Conservation (phyloP, 2,329 filamentous ascomycete species). For the Colletotrichum eleusines region DNA sequence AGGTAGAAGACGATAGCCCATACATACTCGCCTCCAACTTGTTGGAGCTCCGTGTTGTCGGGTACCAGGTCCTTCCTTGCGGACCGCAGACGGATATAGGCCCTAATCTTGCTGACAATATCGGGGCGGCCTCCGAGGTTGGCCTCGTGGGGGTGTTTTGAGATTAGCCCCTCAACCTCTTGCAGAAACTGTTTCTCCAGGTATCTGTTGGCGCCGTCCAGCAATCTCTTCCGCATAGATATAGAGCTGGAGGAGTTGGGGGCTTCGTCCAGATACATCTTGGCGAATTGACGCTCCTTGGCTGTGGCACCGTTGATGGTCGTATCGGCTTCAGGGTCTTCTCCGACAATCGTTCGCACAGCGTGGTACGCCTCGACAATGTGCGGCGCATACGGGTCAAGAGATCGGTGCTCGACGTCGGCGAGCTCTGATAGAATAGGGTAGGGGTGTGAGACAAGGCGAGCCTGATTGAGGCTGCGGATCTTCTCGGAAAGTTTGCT, state of each 20-base stretch:
- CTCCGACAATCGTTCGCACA: constrained; percentile 81
- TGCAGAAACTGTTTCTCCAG: constrained; percentile 85
- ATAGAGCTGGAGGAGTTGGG: constrained; percentile 73
- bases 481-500: constrained; percentile 83
- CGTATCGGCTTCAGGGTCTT: constrained; percentile 72
- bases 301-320: constrained; percentile 73
- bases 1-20: constrained; percentile 97
- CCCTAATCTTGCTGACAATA: constrained; percentile 89
- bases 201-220: constrained; percentile 82
- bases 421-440: constrained; percentile 82
- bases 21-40: constrained; percentile 83
- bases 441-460: constrained; percentile 75
- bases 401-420: constrained; percentile 76
- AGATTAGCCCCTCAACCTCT: constrained; percentile 81
- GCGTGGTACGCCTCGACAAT: constrained; percentile 87
- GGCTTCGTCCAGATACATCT: constrained; percentile 81
- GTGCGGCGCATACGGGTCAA: constrained; percentile 78
- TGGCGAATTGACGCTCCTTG: constrained; percentile 80
- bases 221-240: constrained; percentile 80
- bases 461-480: constrained; percentile 79
- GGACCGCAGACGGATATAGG: constrained; percentile 86
- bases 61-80: constrained; percentile 86
- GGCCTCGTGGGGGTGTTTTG: constrained; percentile 88
- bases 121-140: constrained; percentile 91
- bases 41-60: constrained; percentile 84